These are phyloP conservation scores for Meyerozyma guilliermondii DNA, from an alignment of 1,139 yeast genomes.

Conservation along the genomic window DNA sequence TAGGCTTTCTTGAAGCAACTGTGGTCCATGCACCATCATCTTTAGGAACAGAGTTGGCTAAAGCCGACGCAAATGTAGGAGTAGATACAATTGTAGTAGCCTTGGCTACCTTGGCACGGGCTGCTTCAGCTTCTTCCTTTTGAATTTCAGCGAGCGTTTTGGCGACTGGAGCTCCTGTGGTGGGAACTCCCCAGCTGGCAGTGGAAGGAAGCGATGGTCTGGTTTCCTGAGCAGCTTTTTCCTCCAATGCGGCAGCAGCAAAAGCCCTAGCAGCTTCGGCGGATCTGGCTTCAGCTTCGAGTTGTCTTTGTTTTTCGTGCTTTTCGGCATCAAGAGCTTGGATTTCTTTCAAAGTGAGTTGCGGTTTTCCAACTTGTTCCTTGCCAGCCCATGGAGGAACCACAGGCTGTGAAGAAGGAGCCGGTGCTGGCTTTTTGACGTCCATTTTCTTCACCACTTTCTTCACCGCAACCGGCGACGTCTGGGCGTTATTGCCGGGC, in stretches of 20 bases:
- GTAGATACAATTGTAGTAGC: conserved; percentile 13
- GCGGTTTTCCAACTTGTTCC: conserved; percentile 29
- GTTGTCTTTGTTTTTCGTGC: conserved; percentile 31
- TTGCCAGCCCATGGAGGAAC: conserved; percentile 53
- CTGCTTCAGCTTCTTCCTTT: conserved; percentile 40
- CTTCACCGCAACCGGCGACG: background rate
- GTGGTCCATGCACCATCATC: conserved; percentile 45
- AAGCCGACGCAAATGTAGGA: conserved; percentile 16
- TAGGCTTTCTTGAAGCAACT: conserved; percentile 30
- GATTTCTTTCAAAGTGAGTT: conserved; percentile 63
- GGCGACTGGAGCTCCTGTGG: conserved; percentile 16
- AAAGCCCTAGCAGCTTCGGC: conserved; percentile 16
- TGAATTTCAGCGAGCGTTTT: conserved; percentile 45
- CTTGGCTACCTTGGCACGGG: conserved; percentile 25
- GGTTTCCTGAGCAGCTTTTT: conserved; percentile 16
- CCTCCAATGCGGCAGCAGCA: conserved; percentile 20
- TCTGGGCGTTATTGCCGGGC: background rate
- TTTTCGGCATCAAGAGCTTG: conserved; percentile 64
- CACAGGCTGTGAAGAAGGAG: conserved; percentile 16
- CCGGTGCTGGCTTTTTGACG: background rate
- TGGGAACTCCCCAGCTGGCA: conserved; percentile 51
- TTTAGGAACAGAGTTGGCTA: conserved; percentile 19
- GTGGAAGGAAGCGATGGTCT: conserved; percentile 39
- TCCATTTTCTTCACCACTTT: background rate
- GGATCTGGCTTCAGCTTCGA: conserved; percentile 25